Percentiles rank a stretch among this genome's conserved stretches.
phyloP scores from a whole-genome alignment of 169 alveolate species.

The Amoebophrya sp. region DNA sequence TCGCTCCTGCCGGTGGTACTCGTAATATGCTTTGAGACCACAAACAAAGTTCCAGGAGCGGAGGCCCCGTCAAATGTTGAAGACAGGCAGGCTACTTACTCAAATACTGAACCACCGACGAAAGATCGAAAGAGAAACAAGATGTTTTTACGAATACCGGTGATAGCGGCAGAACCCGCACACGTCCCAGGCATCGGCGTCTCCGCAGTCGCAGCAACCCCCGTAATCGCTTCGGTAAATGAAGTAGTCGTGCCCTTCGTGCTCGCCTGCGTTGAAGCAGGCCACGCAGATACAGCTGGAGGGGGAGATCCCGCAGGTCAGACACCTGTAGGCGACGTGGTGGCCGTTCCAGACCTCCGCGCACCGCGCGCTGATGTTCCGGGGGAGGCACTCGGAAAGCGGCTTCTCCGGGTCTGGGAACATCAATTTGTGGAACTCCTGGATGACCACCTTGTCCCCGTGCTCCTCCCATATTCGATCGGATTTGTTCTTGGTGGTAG shows the following conservation, averaged over 20 bases:
- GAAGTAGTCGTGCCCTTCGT: conserved; percentile 51
- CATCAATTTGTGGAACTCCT: neutral
- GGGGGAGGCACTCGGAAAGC: neutral
- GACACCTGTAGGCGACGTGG: conserved; percentile 53
- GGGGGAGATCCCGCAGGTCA: conserved; percentile 53
- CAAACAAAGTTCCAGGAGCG: no score
- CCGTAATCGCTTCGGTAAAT: conserved; percentile 54
- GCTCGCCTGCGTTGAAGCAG: conserved; percentile 52
- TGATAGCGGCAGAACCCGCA: conserved; percentile 51
- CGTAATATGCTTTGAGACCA: no score
- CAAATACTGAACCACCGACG: no score
- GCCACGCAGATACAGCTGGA: conserved; percentile 54
- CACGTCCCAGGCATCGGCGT: conserved; percentile 51
- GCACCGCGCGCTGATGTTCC: conserved; percentile 39
- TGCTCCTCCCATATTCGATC: no score
- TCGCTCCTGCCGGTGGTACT: no score
- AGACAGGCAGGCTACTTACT: no score
- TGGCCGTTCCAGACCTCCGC: conserved; percentile 55
- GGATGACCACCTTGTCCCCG: neutral
- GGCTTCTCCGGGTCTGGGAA: neutral
- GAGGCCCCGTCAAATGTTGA: no score
- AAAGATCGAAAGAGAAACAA: no score
- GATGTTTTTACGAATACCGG: no score
- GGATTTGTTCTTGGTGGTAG: no score
- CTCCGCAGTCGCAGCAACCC: conserved; percentile 61